A percentile compares a stretch with the other conserved stretches of the same genome.
Evolutionary conservation across 106 monocot genomes (phyloP).

Genomic region (Cymbidium sinense): DNA sequence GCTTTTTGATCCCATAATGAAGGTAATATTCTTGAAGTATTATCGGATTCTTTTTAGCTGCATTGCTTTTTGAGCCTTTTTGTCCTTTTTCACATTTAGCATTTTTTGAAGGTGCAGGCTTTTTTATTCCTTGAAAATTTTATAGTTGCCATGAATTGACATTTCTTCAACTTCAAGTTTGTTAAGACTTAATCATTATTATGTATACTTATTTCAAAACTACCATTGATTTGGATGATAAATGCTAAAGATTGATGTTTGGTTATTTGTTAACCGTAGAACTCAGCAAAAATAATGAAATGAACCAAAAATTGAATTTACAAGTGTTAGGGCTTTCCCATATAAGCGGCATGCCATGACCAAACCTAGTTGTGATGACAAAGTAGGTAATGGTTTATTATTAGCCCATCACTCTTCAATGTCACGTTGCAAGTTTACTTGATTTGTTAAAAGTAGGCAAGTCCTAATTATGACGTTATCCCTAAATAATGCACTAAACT

Average conservation of each 20-base stretch:
- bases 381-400: too few species aligned
- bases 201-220: background rate
- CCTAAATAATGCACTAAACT: too few species aligned
- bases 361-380: too few species aligned
- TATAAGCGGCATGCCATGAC: background rate
- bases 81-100: background rate
- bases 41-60: background rate
- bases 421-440: too few species aligned
- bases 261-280: background rate
- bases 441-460: too few species aligned
- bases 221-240: background rate
- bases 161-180: background rate
- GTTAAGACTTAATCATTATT: background rate
- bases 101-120: background rate
- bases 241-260: background rate
- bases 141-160: background rate
- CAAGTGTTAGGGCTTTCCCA: background rate
- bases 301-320: background rate
- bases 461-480: too few species aligned
- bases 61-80: background rate
- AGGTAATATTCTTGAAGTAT: constrained; percentile 41
- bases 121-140: background rate
- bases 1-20: constrained; percentile 83
- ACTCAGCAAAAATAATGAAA: background rate
- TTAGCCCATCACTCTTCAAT: too few species aligned